These are phyloP conservation scores for Fusarium transvaalense DNA, from an alignment of 2,329 filamentous ascomycete genomes.

Conservation along the genomic window DNA sequence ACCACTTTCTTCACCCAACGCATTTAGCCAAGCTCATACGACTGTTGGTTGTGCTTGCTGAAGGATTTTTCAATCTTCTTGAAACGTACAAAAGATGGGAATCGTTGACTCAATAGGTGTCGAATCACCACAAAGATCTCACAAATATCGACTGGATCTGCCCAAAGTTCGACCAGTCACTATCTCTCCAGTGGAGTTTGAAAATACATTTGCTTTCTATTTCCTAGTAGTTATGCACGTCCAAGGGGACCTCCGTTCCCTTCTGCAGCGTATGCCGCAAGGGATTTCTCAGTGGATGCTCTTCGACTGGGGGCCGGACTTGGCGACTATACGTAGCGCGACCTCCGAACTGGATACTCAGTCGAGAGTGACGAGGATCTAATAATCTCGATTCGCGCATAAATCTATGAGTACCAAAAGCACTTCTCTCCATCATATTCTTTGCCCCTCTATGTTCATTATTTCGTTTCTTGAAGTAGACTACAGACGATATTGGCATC, in stretches of 20 bases:
- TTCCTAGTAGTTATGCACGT: too few relatives aligned
- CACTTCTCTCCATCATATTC: too few relatives aligned
- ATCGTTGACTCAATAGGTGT: too few relatives aligned
- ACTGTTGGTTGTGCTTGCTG: background rate
- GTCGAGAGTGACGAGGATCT: background rate
- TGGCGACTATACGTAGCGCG: background rate
- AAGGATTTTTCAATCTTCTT: too few relatives aligned
- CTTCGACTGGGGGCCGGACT: background rate
- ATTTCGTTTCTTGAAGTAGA: too few relatives aligned
- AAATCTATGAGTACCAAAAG: background rate
- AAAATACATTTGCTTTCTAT: background rate
- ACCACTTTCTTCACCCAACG: background rate
- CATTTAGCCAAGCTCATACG: background rate
- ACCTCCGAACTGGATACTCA: background rate
- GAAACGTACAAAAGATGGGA: too few relatives aligned
- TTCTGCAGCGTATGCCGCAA: background rate
- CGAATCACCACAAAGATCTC: background rate
- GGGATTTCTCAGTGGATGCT: background rate
- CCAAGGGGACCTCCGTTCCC: background rate
- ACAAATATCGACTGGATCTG: background rate
- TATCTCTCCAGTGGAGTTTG: background rate
- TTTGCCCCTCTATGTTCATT: background rate
- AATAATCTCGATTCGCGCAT: background rate
- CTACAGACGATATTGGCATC: background rate
- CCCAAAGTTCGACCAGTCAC: background rate